Evolutionary conservation across 352 stramenopile genomes (phyloP), one percentile per base, ranked within the genome.

Genomic region (Phytophthora pisi): DNA sequence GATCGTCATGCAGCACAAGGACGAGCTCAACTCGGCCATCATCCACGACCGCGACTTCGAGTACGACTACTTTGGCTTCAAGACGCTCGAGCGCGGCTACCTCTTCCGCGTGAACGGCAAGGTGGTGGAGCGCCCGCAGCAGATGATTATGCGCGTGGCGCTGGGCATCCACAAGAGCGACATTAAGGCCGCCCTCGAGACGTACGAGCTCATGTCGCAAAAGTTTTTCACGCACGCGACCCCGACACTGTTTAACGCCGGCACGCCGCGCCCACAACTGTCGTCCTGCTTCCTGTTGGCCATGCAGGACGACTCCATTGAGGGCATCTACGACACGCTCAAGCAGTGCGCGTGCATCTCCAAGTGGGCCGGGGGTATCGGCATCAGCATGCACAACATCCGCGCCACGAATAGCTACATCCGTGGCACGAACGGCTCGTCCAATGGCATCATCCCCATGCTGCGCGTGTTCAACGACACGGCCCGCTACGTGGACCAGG

Each of bases 401-500:
- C 96, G 98, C 40, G 96, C 97, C 5, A 98, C 90, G 11, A 92
- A 98, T 72, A 97, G 83, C 54, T 99, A 99, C 92, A 99, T 99
- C 61, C 93, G 96, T 15, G 98, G 97, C 42, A 99, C 98, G 8
- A 99, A 99, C 71, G 98, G 98, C 49, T 97, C 96, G 4, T 99
- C 95, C 24, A 99, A 99, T 69, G 98, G 98, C 13, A 98, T 99
- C 69, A 97, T 99, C 28, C 98, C 98, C 26, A 99, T 99, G 98
- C 84, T 99, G 36, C 88, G 98, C n/a, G 98, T 99, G 46, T 99
- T 99, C 77, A 99, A 99, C 84, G 98, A 99, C 82, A 99, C 98
- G 24, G 97, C 98, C 0, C 89, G 98, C 15, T 99, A 99, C 79
- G 98, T 99, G 51, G 98, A 99, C 81, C 98, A 99, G 80, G 97